Base-by-base conservation (phyloP, 192 early-diverging fungal genomes). In the Rhizoclosmatium globosum region DNA sequence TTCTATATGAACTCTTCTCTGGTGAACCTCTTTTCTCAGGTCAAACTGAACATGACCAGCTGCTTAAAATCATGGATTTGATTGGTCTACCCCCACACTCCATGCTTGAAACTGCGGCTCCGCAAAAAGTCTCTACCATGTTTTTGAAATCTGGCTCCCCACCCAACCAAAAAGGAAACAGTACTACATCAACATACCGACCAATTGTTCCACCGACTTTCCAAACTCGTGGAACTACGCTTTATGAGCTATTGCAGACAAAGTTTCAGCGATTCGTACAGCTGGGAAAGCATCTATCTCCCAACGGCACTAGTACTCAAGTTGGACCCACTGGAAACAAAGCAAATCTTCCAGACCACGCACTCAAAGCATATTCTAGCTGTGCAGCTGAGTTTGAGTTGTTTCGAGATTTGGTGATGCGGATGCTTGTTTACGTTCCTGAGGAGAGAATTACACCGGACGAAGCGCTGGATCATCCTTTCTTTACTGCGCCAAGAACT, bases 381-480 rank as follows among this genome's bases (percentile, higher is more conserved):
- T 41, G 19, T 23, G 6, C 38, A 31, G 39, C 47, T 50, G 75
- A 76, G 17, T 76, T 67, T 57, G 47, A 76, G n/a, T 4, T 15
- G 68, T 91, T 95, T 83, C 75, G 87, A 71, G 88, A 95, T 72
- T 80, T 98, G 68, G 79, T 98, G 56, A 83, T 81, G 74, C 83
- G 86, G 43, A 79, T 97, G 82, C 84, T 98, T 41, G 83, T 86
- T 41, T 96, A 93, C 83, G 94, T 97, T 71, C 95, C 97, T 2
- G 72, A 69, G 38, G 82, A 91, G 39, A 86, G 96, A 44, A 93
- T 97, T 53, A 88, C 94, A 2, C 95, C 97, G 19, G 86, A 90
- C 19, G 89, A 94, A 47, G 97, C 97, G 2, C 86, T 96, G 60
- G 81, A 89, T 31, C 96, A 97, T 79, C 91, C 90, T 44, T 98